Conservation (phyloP, 805 yeast genomes). For the Barnettozyma siamensis region DNA sequence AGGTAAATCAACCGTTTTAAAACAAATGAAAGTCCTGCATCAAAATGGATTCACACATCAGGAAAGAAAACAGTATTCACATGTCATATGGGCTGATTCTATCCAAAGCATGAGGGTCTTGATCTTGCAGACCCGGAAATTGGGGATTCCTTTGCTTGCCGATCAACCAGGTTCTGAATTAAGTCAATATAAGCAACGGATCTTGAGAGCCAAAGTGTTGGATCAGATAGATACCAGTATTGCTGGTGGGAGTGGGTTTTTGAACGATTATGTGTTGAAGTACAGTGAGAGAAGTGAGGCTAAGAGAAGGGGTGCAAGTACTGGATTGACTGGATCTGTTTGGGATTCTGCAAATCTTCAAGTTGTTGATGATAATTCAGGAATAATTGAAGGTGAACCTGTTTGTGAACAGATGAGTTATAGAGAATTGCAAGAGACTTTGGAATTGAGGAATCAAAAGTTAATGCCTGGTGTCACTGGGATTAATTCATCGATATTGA, state of each 20-base stretch:
- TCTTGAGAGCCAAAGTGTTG: slow-evolving; percentile 53
- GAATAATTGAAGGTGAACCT: slow-evolving; percentile 1
- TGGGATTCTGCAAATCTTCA: slow-evolving; percentile 20
- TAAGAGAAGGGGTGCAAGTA: slow-evolving; percentile 46
- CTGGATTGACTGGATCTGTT: slow-evolving; percentile 41
- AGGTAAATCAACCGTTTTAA: slow-evolving; percentile 88
- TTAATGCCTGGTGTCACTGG: slow-evolving; percentile 23
- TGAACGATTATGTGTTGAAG: slow-evolving; percentile 58
- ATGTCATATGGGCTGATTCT: slow-evolving; percentile 90
- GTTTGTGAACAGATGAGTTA: slow-evolving; percentile 1
- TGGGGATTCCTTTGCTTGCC: slow-evolving; percentile 60
- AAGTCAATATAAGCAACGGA: slow-evolving; percentile 39
- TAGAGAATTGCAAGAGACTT: slow-evolving; percentile 18
- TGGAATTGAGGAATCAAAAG: slow-evolving; percentile 16
- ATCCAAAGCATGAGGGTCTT: slow-evolving; percentile 77
- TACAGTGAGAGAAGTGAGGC: slow-evolving; percentile 51
- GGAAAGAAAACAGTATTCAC: slow-evolving; percentile 75
- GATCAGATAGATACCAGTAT: slow-evolving; percentile 57
- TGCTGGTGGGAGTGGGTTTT: slow-evolving; percentile 61
- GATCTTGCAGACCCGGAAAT: slow-evolving; percentile 66
- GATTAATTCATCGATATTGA: slow-evolving; percentile 13
- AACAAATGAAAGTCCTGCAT: slow-evolving; percentile 81
- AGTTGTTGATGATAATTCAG: slow-evolving; percentile 5
- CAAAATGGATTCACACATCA: slow-evolving; percentile 77
- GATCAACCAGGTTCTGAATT: slow-evolving; percentile 49